phyloP scores from a whole-genome alignment of 148 eudicot genomes.

The Cornus florida region DNA sequence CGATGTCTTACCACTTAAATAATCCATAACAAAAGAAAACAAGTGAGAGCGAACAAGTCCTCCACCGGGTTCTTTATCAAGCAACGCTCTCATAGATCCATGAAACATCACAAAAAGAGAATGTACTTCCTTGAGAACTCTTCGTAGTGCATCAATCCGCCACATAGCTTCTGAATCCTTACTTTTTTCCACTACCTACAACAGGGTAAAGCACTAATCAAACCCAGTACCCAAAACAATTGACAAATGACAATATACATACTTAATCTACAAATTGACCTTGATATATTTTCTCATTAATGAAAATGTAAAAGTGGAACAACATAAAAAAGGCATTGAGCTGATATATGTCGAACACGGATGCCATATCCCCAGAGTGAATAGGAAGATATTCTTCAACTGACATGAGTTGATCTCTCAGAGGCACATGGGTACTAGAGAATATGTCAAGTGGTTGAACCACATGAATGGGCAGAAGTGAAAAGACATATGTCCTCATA shows the following conservation, averaged over 20 bases:
- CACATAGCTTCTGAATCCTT: conserved; percentile 76
- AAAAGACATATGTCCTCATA: background rate
- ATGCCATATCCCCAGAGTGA: background rate
- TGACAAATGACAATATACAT: background rate
- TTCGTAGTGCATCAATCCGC: conserved; percentile 79
- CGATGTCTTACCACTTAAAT: conserved; percentile 68
- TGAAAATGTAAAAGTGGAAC: background rate
- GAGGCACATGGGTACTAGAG: background rate
- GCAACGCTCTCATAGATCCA: conserved; percentile 76
- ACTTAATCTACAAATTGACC: no score
- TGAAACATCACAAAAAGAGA: conserved; percentile 85
- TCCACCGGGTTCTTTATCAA: conserved; percentile 83
- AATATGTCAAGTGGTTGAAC: conserved; percentile 2
- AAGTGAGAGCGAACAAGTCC: conserved; percentile 69
- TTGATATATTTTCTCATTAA: background rate
- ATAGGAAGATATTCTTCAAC: background rate
- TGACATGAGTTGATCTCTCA: background rate
- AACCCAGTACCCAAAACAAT: background rate
- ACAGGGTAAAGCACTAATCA: conserved; percentile 11
- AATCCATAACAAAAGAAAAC: conserved; percentile 74
- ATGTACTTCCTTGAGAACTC: conserved; percentile 85
- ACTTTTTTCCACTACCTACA: conserved; percentile 84
- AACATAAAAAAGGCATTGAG: background rate
- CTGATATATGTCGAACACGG: background rate
- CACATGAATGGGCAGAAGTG: background rate